Percentiles rank a stretch among this genome's conserved stretches.
Conservation (phyloP, 1,139 yeast species). For the Geotrichum bryndzae region DNA sequence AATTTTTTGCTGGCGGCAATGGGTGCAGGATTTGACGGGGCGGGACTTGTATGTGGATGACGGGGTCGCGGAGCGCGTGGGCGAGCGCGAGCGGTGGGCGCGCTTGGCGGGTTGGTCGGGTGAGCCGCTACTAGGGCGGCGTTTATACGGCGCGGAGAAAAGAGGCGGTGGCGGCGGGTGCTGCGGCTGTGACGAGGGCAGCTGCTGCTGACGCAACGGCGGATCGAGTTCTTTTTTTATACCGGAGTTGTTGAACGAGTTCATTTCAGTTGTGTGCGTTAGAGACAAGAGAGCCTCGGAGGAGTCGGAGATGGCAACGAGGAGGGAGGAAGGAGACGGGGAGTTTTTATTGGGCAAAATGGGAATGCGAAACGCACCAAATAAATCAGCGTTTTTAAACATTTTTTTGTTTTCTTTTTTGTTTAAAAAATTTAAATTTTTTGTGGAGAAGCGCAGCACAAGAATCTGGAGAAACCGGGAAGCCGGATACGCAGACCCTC, state of each 20-base stretch:
- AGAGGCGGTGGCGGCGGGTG: neutral
- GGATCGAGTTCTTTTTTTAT: neutral
- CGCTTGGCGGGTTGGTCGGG: neutral
- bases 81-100: neutral
- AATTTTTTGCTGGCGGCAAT: conserved; percentile 91
- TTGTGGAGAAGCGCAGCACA: neutral
- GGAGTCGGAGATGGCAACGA: neutral
- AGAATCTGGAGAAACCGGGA: neutral
- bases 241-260: neutral
- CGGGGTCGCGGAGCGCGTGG: neutral
- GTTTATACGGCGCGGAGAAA: neutral
- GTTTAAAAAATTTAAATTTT: neutral
- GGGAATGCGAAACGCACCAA: neutral
- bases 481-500: no score
- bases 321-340: neutral
- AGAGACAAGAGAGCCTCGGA: neutral
- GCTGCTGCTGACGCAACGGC: neutral
- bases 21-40: conserved; percentile 89
- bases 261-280: neutral
- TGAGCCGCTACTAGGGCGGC: neutral
- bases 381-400: neutral
- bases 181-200: neutral
- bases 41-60: conserved; percentile 30
- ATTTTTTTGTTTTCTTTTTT: no score
- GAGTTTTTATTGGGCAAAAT: neutral